Evolutionary conservation across 768 basidiomycete genomes (phyloP).

Genomic region (Chiua virens): DNA sequence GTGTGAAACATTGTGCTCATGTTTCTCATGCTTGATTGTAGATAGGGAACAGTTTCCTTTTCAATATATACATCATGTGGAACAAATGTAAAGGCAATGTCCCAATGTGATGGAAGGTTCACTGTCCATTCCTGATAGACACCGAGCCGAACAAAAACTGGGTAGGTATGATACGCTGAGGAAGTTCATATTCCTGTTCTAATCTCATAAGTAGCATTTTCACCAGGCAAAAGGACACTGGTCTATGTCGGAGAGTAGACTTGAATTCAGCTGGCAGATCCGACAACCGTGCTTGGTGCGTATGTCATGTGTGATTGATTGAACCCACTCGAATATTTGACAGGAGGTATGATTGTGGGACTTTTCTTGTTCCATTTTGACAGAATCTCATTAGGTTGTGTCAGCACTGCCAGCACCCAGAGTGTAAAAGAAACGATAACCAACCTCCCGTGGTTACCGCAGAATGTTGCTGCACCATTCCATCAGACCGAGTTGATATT

Average conservation of each 20-base stretch:
- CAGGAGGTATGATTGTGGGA: neutral
- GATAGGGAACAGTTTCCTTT: conserved; percentile 20
- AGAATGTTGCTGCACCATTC: neutral
- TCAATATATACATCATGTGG: neutral
- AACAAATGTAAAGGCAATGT: neutral
- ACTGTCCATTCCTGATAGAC: neutral
- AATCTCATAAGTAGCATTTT: too few species aligned
- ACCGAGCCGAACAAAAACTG: neutral
- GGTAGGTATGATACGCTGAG: too few species aligned
- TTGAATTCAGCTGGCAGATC: neutral
- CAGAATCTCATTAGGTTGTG: conserved; percentile 7
- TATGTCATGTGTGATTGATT: conserved; percentile 1
- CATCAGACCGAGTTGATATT: neutral
- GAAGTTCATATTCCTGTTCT: too few species aligned
- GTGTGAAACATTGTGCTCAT: conserved; percentile 15
- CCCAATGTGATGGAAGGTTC: neutral
- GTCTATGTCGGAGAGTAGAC: conserved; percentile 5
- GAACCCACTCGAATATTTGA: neutral
- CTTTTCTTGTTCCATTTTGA: conserved; percentile 8
- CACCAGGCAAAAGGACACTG: too few species aligned
- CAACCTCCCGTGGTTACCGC: neutral
- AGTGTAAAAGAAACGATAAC: too few species aligned
- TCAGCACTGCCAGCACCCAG: neutral
- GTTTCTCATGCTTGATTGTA: conserved; percentile 18
- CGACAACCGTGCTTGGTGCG: neutral